These are phyloP conservation scores for Lecanicillium sp. DNA, from an alignment of 2,329 filamentous ascomycete genomes.

Conservation along the genomic window DNA sequence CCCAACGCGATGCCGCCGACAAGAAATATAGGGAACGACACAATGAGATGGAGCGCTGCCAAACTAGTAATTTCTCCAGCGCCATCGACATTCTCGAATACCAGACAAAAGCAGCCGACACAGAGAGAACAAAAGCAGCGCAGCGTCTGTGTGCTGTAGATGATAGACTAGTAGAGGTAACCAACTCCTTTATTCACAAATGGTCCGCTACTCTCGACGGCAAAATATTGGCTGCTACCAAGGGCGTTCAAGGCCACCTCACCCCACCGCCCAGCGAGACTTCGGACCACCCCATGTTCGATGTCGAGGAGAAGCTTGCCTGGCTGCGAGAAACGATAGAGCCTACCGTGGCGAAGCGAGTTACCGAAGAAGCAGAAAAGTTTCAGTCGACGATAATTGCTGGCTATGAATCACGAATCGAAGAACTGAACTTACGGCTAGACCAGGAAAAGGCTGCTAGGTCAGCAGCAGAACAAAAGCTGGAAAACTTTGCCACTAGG, in stretches of 20 bases:
- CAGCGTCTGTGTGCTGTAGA: constrained; percentile 1
- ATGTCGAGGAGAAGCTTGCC: constrained; percentile 1
- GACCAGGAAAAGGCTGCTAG: neutral
- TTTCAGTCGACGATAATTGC: neutral
- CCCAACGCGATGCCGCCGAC: constrained; percentile 2
- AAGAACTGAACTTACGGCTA: neutral
- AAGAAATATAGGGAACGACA: neutral
- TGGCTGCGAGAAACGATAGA: constrained; percentile 1
- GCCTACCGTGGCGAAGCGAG: neutral
- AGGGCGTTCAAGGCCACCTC: neutral
- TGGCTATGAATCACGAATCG: neutral
- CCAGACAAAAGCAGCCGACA: neutral
- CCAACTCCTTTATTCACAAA: neutral
- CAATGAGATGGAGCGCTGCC: constrained; percentile 1
- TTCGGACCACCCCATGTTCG: neutral
- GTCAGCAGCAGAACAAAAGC: too few species aligned
- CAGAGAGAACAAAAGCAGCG: neutral
- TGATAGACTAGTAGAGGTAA: neutral
- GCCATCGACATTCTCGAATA: neutral
- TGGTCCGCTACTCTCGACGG: neutral
- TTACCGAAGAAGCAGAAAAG: neutral
- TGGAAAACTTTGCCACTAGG: too few species aligned
- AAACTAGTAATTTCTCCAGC: constrained; percentile 2
- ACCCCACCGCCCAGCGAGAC: constrained; percentile 5
- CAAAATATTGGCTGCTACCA: too few species aligned